Conservation (phyloP, 2,329 filamentous ascomycete genomes). For the Tolypocladium nubicola region DNA sequence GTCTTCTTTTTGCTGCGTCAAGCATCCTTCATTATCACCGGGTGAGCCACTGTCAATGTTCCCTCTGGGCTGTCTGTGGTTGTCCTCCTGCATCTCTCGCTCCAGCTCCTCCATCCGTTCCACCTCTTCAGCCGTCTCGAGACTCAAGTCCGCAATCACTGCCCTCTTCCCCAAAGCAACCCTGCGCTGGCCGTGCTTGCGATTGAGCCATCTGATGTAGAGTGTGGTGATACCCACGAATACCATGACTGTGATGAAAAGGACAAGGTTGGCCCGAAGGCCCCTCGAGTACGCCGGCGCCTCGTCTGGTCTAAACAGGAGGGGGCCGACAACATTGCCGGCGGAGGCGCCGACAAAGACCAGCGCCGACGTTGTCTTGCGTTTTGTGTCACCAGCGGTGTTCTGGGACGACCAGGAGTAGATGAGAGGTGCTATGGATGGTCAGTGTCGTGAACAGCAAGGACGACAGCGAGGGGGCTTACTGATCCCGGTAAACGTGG, state of each 20-base stretch:
- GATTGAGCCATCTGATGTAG: conserved; percentile 44
- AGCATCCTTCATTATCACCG: conserved; percentile 3
- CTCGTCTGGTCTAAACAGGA: conserved; percentile 48
- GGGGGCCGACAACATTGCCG: conserved; percentile 57
- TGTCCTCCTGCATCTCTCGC: conserved; percentile 8
- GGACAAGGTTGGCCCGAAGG: conserved; percentile 45
- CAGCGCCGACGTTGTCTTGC: conserved; percentile 53
- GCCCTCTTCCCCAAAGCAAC: conserved; percentile 49
- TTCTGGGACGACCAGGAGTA: conserved; percentile 53
- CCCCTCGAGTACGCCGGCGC: conserved; percentile 34
- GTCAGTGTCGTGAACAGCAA: conserved; percentile 5
- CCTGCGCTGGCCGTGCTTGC: conserved; percentile 40
- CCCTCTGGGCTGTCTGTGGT: conserved; percentile 2
- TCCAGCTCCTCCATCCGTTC: conserved; percentile 22
- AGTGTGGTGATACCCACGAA: conserved; percentile 31
- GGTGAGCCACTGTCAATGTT: conserved; percentile 5
- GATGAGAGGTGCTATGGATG: conserved; percentile 37
- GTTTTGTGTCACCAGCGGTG: conserved; percentile 60
- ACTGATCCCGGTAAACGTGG: conserved; percentile 40
- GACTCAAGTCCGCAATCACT: conserved; percentile 46
- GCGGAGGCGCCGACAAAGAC: conserved; percentile 55
- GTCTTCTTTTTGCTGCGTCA: conserved; percentile 3
- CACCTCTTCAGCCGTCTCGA: conserved; percentile 36
- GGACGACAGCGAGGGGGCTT: conserved; percentile 2
- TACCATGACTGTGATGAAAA: conserved; percentile 49